phyloP scores from a whole-genome alignment of 2,329 filamentous ascomycete species.

The Penicillium sp. region DNA sequence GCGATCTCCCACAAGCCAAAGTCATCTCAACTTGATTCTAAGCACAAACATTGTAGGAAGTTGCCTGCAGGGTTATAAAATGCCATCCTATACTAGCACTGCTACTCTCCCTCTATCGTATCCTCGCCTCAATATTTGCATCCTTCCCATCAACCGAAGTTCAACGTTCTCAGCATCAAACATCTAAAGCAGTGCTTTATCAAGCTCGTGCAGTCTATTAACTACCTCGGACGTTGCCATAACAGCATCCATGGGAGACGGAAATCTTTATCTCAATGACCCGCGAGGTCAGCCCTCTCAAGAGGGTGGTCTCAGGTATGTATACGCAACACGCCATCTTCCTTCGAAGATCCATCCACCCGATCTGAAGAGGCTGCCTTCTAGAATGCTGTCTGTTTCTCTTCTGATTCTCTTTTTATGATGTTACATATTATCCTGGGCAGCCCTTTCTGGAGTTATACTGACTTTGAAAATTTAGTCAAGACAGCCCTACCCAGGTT shows the following conservation, averaged over 20 bases:
- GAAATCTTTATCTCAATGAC: background rate
- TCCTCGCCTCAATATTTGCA: background rate
- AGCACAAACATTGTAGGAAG: background rate
- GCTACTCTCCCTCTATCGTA: slow-evolving; percentile 1
- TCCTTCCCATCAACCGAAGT: background rate
- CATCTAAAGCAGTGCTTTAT: background rate
- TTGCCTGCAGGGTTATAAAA: slow-evolving; percentile 6
- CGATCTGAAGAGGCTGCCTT: background rate
- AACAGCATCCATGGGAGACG: background rate
- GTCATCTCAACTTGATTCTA: background rate
- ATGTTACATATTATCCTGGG: too few relatives aligned
- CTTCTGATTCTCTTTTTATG: too few relatives aligned
- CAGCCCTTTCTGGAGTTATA: too few relatives aligned
- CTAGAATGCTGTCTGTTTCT: too few relatives aligned
- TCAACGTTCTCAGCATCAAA: background rate
- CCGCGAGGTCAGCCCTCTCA: background rate
- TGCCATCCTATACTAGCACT: background rate
- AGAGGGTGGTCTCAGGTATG: background rate
- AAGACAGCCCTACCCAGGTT: background rate
- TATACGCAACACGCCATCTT: background rate
- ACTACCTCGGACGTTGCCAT: background rate
- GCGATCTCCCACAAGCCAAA: background rate
- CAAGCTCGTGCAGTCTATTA: background rate
- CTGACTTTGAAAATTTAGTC: background rate
- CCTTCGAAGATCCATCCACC: background rate